Conservation (phyloP, 345 rosid species). For the Combretum micranthum region DNA sequence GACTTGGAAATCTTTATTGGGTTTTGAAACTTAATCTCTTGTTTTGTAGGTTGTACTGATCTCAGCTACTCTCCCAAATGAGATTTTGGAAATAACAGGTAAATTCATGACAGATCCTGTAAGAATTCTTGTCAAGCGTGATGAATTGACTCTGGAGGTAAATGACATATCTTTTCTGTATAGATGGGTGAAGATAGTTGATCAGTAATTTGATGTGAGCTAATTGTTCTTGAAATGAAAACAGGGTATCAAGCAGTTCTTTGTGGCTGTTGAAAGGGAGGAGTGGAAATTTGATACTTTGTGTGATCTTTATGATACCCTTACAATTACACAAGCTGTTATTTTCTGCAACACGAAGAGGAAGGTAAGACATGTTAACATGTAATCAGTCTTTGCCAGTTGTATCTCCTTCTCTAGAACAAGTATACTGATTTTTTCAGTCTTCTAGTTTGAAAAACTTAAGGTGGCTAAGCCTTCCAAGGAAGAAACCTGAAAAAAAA, state of each 20-base stretch:
- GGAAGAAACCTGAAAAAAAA: too few species aligned
- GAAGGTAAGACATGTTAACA: conserved; percentile 41
- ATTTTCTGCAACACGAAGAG: conserved; percentile 96
- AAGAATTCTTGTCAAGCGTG: conserved; percentile 94
- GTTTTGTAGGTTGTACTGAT: conserved; percentile 73
- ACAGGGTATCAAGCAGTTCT: conserved; percentile 94
- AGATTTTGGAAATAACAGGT: conserved; percentile 87
- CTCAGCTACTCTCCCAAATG: conserved; percentile 96
- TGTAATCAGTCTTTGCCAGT: background rate
- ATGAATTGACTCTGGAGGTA: conserved; percentile 96
- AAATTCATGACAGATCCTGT: conserved; percentile 98
- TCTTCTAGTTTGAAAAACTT: too few species aligned
- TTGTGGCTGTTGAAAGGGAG: conserved; percentile 91
- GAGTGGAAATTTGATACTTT: conserved; percentile 99
- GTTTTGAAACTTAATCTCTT: background rate
- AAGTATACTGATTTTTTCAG: background rate
- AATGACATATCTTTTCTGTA: conserved; percentile 3
- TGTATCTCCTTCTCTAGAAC: background rate
- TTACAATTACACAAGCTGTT: conserved; percentile 91
- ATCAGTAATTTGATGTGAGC: background rate
- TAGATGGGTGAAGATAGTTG: background rate
- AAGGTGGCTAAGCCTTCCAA: too few species aligned
- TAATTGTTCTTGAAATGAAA: conserved; percentile 12
- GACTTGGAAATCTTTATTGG: background rate
- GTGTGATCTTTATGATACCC: conserved; percentile 92